Percentiles rank a stretch among this genome's conserved stretches.
These are phyloP conservation scores for Fusarium albidum DNA, from an alignment of 2,329 filamentous ascomycete genomes.

Conservation along the genomic window DNA sequence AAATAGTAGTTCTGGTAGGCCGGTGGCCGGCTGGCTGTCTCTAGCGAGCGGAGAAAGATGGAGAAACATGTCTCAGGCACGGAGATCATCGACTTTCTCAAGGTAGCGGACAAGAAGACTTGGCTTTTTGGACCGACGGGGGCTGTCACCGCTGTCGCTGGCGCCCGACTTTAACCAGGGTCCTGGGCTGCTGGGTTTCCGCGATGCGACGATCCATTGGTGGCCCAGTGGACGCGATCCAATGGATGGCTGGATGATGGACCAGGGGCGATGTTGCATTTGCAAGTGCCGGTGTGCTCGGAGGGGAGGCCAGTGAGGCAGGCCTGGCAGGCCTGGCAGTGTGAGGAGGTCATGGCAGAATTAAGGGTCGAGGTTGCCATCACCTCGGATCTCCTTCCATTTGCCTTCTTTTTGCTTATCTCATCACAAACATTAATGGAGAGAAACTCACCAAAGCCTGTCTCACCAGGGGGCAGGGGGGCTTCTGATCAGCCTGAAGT, in stretches of 20 bases:
- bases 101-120: conserved; percentile 33
- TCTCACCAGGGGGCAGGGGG: conserved; percentile 10
- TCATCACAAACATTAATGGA: not conserved
- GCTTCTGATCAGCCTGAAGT: not conserved
- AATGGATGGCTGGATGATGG: conserved; percentile 9
- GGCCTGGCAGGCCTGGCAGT: no score
- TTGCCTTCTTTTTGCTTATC: not conserved
- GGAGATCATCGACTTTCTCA: conserved; percentile 26
- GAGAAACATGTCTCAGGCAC: conserved; percentile 34
- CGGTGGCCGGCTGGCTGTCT: conserved; percentile 10
- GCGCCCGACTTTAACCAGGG: conserved; percentile 37
- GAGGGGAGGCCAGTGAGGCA: not conserved
- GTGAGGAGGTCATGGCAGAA: not conserved
- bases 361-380: no score
- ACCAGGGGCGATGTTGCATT: conserved; percentile 7
- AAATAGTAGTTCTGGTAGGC: conserved; percentile 16
- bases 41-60: conserved; percentile 25
- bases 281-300: conserved; percentile 16
- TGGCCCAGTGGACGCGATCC: conserved; percentile 27
- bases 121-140: conserved; percentile 39
- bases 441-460: not conserved
- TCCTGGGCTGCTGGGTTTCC: conserved; percentile 25
- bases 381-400: not conserved
- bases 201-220: conserved; percentile 26
- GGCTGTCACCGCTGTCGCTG: conserved; percentile 34